A percentile compares a stretch with the other conserved stretches of the same genome.
Evolutionary conservation across 129 eudicot genomes (phyloP).

Genomic region (Smallanthus sonchifolius): DNA sequence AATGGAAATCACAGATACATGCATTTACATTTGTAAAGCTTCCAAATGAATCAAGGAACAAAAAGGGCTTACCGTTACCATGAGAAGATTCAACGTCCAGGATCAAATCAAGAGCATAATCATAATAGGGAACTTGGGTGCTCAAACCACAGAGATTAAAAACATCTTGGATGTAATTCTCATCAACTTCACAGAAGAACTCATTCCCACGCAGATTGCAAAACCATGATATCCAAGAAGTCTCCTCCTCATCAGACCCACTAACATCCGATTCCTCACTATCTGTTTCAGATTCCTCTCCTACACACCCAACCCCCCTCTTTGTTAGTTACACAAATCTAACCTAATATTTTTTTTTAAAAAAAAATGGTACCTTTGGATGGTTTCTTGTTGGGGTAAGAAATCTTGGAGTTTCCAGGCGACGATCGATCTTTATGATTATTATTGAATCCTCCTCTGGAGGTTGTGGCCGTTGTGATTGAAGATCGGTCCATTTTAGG

Average conservation of each 20-base stretch:
- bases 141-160: slow-evolving; percentile 84
- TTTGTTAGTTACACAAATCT: background rate
- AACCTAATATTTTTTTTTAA: background rate
- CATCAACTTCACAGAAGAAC: slow-evolving; percentile 86
- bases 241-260: slow-evolving; percentile 86
- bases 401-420: slow-evolving; percentile 19
- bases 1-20: too few relatives aligned
- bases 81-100: slow-evolving; percentile 85
- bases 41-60: background rate
- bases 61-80: slow-evolving; percentile 30
- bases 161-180: slow-evolving; percentile 88
- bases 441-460: background rate
- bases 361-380: slow-evolving; percentile 22
- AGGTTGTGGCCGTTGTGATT: too few relatives aligned
- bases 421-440: slow-evolving; percentile 8
- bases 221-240: slow-evolving; percentile 92
- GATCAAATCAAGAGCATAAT: slow-evolving; percentile 9
- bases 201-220: slow-evolving; percentile 86
- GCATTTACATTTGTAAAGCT: background rate
- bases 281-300: slow-evolving; percentile 88
- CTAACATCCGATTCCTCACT: slow-evolving; percentile 86
- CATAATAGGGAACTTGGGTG: slow-evolving; percentile 23
- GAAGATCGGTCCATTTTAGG: slow-evolving; percentile 32
- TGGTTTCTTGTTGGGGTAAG: slow-evolving; percentile 28
- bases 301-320: too few relatives aligned